phyloP scores from a whole-genome alignment of 805 yeast genomes.

The Kluyveromyces nonfermentans region DNA sequence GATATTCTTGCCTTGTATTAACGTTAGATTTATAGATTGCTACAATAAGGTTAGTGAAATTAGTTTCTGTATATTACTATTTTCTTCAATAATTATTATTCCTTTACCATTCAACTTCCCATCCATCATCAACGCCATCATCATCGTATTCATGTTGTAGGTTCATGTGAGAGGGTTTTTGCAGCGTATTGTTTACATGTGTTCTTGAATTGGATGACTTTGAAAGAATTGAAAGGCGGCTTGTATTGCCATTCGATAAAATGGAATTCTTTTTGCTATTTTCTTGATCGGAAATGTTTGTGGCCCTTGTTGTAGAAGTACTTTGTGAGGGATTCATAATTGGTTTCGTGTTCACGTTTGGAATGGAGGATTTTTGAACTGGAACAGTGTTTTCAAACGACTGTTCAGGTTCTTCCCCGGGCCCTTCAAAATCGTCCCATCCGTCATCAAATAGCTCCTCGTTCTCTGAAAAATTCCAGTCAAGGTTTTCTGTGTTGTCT shows the following conservation, averaged over 20 bases:
- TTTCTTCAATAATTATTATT: slow-evolving; percentile 4
- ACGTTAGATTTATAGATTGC: slow-evolving; percentile 8
- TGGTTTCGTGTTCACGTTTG: slow-evolving; percentile 11
- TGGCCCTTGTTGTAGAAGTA: background rate
- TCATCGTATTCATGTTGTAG: background rate
- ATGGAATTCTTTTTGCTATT: background rate
- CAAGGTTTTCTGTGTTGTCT: background rate
- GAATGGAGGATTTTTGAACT: slow-evolving; percentile 18
- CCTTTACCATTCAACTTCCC: slow-evolving; percentile 21
- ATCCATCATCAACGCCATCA: slow-evolving; percentile 14
- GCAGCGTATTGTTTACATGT: background rate
- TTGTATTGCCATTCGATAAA: no score
- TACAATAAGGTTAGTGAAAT: background rate
- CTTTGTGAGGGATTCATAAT: no score
- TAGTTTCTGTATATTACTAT: slow-evolving; percentile 2
- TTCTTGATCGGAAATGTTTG: background rate
- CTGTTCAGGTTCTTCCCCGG: background rate
- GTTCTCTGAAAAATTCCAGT: slow-evolving; percentile 2
- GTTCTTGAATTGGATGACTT: background rate
- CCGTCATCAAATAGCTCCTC: slow-evolving; percentile 25
- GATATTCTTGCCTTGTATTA: slow-evolving; percentile 4
- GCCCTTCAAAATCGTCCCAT: slow-evolving; percentile 19
- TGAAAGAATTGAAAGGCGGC: background rate
- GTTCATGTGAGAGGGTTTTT: background rate
- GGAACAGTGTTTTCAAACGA: background rate